Evolutionary conservation across 106 monocot genomes (phyloP), one percentile per base, ranked within the genome.

Genomic region (Dendrobium huoshanense): DNA sequence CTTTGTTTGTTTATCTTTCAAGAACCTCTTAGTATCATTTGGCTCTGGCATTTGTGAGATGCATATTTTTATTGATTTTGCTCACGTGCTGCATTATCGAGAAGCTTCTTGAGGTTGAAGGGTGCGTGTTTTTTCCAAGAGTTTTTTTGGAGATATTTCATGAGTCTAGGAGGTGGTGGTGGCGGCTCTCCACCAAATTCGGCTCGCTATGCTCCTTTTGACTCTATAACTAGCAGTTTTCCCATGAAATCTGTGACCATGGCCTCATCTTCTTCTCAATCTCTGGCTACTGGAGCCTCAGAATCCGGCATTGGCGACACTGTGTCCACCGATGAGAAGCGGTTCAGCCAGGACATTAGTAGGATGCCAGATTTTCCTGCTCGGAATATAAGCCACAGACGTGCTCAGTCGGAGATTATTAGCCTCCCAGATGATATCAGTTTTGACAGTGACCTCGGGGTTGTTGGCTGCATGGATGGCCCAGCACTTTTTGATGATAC

Each of bases 331-430:
- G 70, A 70, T 33, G 15, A 13, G 11, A 37, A 33, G 15, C 31
- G 7, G 20, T 87, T 87, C 79, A 92, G 87, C 79, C 85, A 88
- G 24, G 96, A 96, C 41, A 70, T 96, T 70, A 93, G 87, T 78
- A 68, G 78, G 22, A 96, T 96, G 93, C 84, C 91, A 9, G 96
- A 96, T 54, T 82, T 82, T 72, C 93, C 93, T 15, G 20, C 85
- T 1, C 73, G 91, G n/a, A 85, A 73, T 40, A 27, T 72, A 13
- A 88, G 93, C 41, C 96, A 96, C 80, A 84, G 96, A 1, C 83
- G 96, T 4, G 89, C 91, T 15, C 91, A 90, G 31, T 96, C 96
- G 20, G 96, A 94, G 88, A 91, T 94, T 75, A 81, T 92, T 25
- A 70, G 88, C 81, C 88, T 92, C 67, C 96, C 90, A 6, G 96